These are phyloP conservation scores for Phanerochaete carnosa DNA, from an alignment of 768 basidiomycete genomes.

Conservation along the genomic window DNA sequence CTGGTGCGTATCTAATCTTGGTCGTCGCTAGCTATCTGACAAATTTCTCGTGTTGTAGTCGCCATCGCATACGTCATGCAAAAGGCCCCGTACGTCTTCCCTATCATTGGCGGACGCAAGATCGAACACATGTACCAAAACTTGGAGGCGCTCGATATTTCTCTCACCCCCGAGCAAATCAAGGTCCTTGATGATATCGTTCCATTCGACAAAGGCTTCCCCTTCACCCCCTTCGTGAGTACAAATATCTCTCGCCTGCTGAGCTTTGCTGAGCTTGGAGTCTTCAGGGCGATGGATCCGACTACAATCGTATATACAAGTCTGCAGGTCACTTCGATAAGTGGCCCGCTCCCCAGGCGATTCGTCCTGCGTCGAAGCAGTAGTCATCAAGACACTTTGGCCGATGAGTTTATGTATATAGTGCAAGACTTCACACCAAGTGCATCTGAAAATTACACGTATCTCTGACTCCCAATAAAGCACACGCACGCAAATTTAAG, in stretches of 20 bases:
- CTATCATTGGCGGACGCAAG: slow-evolving; percentile 50
- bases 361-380: slow-evolving; percentile 16
- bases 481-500: too few relatives aligned
- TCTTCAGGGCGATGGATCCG: slow-evolving; percentile 20
- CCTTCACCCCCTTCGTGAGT: slow-evolving; percentile 29
- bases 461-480: too few relatives aligned
- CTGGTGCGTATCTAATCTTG: slow-evolving; percentile 31
- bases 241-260: background rate
- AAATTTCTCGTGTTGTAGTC: slow-evolving; percentile 26
- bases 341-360: slow-evolving; percentile 22
- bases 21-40: background rate
- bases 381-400: background rate
- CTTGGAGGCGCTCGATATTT: slow-evolving; percentile 46
- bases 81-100: slow-evolving; percentile 51
- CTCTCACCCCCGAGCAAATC: slow-evolving; percentile 43
- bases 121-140: slow-evolving; percentile 49
- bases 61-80: slow-evolving; percentile 55
- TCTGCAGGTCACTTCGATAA: slow-evolving; percentile 23
- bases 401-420: too few relatives aligned
- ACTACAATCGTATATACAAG: slow-evolving; percentile 10
- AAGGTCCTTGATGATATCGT: slow-evolving; percentile 38
- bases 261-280: background rate
- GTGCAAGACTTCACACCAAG: too few relatives aligned
- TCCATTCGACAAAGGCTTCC: slow-evolving; percentile 48
- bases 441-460: too few relatives aligned